Evolutionary conservation across 116 monocot species (phyloP), one percentile per base, ranked within the genome.

Genomic region (Phalaenopsis hybrid): DNA sequence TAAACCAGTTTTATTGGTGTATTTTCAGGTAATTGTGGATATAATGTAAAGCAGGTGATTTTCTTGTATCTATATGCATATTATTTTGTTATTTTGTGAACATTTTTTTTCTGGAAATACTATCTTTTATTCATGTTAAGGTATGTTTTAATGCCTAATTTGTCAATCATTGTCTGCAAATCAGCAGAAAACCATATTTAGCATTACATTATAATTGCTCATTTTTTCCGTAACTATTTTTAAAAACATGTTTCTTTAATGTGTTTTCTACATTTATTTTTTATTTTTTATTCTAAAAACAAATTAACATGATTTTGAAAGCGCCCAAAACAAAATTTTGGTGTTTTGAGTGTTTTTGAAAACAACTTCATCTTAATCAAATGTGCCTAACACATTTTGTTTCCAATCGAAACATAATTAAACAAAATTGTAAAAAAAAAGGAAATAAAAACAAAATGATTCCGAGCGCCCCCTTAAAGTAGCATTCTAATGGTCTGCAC

Each of bases 11-110:
- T 77, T 79, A 1, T 69, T 44, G 48, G 41, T 81, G n/a, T 8
- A 51, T 73, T 74, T 88, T 76, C 91, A 91, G 91, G 91, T 67
- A 21, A 85, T 46, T 91, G 91, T 79, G 88, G 91, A 77, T 88
- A 88, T 76, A 81, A 91, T 81, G 85, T 81, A 57, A 88, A 88
- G 77, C 85, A 90, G 87, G 90, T 90, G 59, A 21, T 55, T 75
- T 21, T 78, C 51, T 17, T 84, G 10, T 13, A 4, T 81, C 34
- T 6, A 68, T 78, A 34, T 57, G 48, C 51, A 73, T 16, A 43
- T 65, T 72, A 72, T 15, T 70, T 12, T 70, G 31, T 41, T 41
- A 34, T 15, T 33, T 72, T 70, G 15, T 41, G 2, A 33, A 41
- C 41, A 41, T 28, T 72, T 4, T 4, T 72, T 72, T 72, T 72